These are phyloP conservation scores for Ensete ventricosum DNA, from an alignment of 176 grass and related monocot species.

Conservation along the genomic window DNA sequence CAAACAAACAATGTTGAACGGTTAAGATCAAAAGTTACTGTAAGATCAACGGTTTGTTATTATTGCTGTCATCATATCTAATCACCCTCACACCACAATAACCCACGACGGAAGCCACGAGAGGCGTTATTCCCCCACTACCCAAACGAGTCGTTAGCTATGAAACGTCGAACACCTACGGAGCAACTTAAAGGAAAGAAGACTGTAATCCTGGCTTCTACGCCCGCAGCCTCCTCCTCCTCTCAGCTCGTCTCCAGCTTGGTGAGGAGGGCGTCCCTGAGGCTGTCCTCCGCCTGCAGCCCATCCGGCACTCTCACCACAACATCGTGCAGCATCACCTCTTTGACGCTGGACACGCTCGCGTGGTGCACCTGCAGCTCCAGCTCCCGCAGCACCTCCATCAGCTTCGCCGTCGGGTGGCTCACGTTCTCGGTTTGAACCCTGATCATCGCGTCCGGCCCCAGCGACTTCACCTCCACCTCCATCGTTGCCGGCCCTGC, in stretches of 20 bases:
- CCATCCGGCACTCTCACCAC: neutral
- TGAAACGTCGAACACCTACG: no score
- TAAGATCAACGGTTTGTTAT: no score
- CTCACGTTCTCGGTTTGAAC: neutral
- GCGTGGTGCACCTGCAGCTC: conserved; percentile 1
- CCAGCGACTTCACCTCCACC: neutral
- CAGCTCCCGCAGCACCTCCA: conserved; percentile 6
- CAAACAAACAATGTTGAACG: no score
- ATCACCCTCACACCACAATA: no score
- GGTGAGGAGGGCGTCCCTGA: neutral
- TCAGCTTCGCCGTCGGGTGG: conserved; percentile 3
- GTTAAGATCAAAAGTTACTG: no score
- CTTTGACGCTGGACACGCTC: neutral
- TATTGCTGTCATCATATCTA: no score
- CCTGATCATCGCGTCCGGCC: neutral
- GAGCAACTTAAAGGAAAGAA: no score
- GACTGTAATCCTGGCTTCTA: no score
- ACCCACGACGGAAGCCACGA: no score
- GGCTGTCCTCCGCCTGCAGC: neutral
- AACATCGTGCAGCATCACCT: conserved; percentile 2
- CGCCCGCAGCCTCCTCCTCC: neutral
- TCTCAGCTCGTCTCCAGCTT: neutral
- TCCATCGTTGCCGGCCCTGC: neutral
- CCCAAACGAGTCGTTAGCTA: no score
- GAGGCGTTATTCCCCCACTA: no score